Evolutionary conservation across 2,329 filamentous ascomycete genomes (phyloP).

Genomic region (Fusarium sulawesiense): DNA sequence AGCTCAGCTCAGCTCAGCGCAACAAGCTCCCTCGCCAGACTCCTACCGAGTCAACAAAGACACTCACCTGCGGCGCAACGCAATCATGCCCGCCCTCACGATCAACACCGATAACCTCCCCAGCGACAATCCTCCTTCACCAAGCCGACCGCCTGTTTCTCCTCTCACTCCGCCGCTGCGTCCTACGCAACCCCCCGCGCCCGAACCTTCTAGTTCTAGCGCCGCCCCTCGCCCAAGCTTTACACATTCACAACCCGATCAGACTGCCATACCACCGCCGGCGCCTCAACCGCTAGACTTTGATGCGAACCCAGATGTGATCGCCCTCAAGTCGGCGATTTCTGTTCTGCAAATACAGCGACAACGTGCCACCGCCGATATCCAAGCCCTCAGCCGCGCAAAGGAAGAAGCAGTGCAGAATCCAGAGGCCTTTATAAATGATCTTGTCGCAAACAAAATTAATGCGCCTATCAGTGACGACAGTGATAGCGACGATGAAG

Average conservation of each 20-base stretch:
- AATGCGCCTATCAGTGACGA: constrained; percentile 48
- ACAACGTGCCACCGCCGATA: constrained; percentile 79
- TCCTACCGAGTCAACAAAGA: constrained; percentile 13
- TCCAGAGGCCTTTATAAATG: constrained; percentile 77
- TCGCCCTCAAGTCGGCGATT: constrained; percentile 87
- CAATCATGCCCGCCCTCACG: constrained; percentile 49
- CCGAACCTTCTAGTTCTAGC: constrained; percentile 39
- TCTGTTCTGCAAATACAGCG: constrained; percentile 88
- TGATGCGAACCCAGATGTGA: constrained; percentile 81
- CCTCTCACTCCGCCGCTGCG: constrained; percentile 65
- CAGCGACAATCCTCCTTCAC: constrained; percentile 56
- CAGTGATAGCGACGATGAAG: constrained; percentile 47
- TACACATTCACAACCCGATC: constrained; percentile 59
- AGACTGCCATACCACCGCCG: constrained; percentile 58
- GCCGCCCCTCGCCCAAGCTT: constrained; percentile 51
- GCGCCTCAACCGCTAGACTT: constrained; percentile 67
- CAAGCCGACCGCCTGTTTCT: constrained; percentile 63
- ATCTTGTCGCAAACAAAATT: constrained; percentile 73
- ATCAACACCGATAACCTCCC: constrained; percentile 46
- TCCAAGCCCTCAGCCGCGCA: constrained; percentile 74
- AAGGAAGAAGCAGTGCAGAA: constrained; percentile 77
- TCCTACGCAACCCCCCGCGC: constrained; percentile 49
- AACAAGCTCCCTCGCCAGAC: background rate
- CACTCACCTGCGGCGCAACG: constrained; percentile 13
- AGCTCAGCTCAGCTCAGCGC: background rate